Evolutionary conservation across 2,329 filamentous ascomycete genomes (phyloP).

Genomic region (Claviceps monticola): DNA sequence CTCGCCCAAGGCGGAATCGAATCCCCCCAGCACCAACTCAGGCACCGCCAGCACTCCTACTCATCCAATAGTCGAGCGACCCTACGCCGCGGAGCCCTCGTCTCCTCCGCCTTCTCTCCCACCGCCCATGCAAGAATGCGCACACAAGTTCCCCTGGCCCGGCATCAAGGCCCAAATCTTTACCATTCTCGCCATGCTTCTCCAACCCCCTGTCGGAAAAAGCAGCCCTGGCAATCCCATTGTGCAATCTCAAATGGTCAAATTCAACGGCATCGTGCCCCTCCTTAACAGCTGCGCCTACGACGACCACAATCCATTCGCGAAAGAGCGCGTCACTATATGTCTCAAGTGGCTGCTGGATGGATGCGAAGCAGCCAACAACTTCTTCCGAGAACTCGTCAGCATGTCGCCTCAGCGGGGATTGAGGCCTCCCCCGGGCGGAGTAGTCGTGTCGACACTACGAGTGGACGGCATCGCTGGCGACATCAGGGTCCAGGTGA

Average conservation of each 20-base stretch:
- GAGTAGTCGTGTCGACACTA: slow-evolving; percentile 28
- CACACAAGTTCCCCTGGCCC: slow-evolving; percentile 50
- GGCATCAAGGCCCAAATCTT: slow-evolving; percentile 88
- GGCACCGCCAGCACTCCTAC: slow-evolving; percentile 4
- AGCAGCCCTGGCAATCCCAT: slow-evolving; percentile 51
- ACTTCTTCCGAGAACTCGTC: slow-evolving; percentile 53
- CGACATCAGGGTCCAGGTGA: slow-evolving; percentile 41
- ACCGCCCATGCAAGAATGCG: slow-evolving; percentile 43
- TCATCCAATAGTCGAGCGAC: slow-evolving; percentile 43
- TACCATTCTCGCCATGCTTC: slow-evolving; percentile 73
- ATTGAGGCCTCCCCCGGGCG: slow-evolving; percentile 20
- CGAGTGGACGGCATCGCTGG: slow-evolving; percentile 42
- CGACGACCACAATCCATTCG: slow-evolving; percentile 87
- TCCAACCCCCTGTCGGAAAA: slow-evolving; percentile 62
- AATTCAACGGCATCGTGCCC: slow-evolving; percentile 73
- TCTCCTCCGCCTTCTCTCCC: slow-evolving; percentile 23
- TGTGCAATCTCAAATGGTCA: slow-evolving; percentile 79
- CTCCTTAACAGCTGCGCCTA: slow-evolving; percentile 81
- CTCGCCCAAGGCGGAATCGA: slow-evolving; percentile 11
- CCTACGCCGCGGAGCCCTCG: slow-evolving; percentile 32
- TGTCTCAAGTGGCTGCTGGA: slow-evolving; percentile 75
- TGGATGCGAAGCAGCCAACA: slow-evolving; percentile 58
- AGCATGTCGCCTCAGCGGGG: slow-evolving; percentile 27
- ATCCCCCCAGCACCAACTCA: slow-evolving; percentile 17
- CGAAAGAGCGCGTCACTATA: slow-evolving; percentile 80